Evolutionary conservation across 2,329 filamentous ascomycete species (phyloP), one percentile per base, ranked within the genome.

Genomic region (Aspergillus viridinutans): DNA sequence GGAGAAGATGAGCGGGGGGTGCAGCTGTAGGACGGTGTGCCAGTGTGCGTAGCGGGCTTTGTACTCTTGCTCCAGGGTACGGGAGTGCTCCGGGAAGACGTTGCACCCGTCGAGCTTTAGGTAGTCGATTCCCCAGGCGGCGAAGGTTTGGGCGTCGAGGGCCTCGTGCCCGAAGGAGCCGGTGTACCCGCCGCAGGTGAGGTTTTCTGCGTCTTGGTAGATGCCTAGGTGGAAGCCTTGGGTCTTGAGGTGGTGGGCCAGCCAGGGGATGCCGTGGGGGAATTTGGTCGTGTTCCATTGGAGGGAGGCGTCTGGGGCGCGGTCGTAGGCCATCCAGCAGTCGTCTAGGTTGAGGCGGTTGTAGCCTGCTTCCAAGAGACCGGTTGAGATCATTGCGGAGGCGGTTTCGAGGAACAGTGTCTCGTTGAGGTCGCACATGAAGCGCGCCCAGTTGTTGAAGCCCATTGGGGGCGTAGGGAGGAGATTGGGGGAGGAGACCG

Each of bases 361-460:
- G 55, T 76, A 76, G 4, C 74, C 72, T 4, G 71, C 69, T 20
- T 67, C 68, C 2, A 73, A 69, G 3, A 81, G 71, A 17, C 78
- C 78, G 4, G 67, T 76, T 9, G 67, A 64, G 3, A 67, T 57
- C 75, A 81, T 81, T 20, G 76, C 68, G 42, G 80, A 72, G 2
- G 79, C 79, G 0, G 78, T 81, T 6, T 77, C 68, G 6, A 74
- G 72, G 56, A 82, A 81, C 3, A 82, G 67, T 3, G 75, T 74
- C 59, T 81, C 76, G 58, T 80, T 81, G 23, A 81, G 73, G 51
- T 76, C 73, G 62, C 77, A 80, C 69, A 72, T 70, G 64, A 79
- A 79, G 38, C 77, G 76, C 1, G 78, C 71, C 80, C 80, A 82
- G 60, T 78, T 79, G 64, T 81, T 81, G 71, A 80, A 82, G 25